phyloP scores from a whole-genome alignment of 2,329 filamentous ascomycete species.

The Leptographium galeiforme region DNA sequence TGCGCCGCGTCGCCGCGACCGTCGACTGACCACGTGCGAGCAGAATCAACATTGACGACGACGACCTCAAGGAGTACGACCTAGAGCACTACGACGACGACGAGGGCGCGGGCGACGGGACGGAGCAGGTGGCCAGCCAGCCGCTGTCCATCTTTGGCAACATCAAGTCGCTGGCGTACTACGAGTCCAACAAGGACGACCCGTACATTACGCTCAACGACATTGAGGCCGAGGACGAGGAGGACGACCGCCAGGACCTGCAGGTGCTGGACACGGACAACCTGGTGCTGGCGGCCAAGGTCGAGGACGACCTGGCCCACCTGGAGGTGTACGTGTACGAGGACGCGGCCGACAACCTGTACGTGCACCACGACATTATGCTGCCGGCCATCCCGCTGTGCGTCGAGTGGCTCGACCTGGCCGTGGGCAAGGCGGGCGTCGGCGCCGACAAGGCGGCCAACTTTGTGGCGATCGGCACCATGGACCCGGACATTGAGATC shows the following conservation, averaged over 20 bases:
- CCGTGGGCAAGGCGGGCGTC: constrained; percentile 57
- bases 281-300: constrained; percentile 77
- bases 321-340: constrained; percentile 97
- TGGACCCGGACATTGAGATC: constrained; percentile 96
- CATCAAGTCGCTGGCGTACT: constrained; percentile 83
- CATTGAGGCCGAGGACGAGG: constrained; percentile 50
- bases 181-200: constrained; percentile 87
- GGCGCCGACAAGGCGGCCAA: constrained; percentile 62
- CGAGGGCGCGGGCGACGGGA: constrained; percentile 48
- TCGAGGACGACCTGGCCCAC: constrained; percentile 94
- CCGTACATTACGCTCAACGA: constrained; percentile 87
- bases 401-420: constrained; percentile 88
- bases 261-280: constrained; percentile 91
- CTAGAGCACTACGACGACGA: constrained; percentile 93
- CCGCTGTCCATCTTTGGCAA: constrained; percentile 91
- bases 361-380: constrained; percentile 99
- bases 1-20: too few species aligned
- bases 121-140: constrained; percentile 32
- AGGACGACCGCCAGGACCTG: constrained; percentile 85
- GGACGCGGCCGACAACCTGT: constrained; percentile 87
- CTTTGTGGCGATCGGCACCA: constrained; percentile 89
- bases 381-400: constrained; percentile 90
- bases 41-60: constrained; percentile 49
- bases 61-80: constrained; percentile 91
- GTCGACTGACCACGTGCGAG: background rate